Percentiles rank a stretch among this genome's conserved stretches.
phyloP scores from a whole-genome alignment of 352 stramenopile species.

The Phytophthora multivora region DNA sequence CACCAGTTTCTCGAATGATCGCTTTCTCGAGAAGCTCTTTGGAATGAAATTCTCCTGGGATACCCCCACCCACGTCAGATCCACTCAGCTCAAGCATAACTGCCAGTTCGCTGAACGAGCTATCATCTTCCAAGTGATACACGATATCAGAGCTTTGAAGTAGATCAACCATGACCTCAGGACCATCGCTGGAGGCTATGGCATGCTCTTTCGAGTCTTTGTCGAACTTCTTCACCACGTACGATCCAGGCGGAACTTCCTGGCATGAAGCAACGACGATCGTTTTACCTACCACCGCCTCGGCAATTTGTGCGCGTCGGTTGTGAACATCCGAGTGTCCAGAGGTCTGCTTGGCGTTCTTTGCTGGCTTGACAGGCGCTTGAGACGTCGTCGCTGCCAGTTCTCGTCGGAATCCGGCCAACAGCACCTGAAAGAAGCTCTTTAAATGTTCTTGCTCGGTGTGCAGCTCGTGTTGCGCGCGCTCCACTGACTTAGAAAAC shows the following conservation, averaged over 20 bases:
- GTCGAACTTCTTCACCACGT: slow-evolving; percentile 30
- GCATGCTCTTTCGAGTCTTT: slow-evolving; percentile 18
- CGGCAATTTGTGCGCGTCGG: slow-evolving; percentile 27
- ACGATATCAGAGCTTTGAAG: slow-evolving; percentile 27
- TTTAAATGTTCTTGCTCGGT: slow-evolving; percentile 31
- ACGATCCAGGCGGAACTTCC: slow-evolving; percentile 15
- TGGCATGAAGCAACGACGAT: slow-evolving; percentile 28
- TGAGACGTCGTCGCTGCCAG: background rate
- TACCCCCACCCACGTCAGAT: slow-evolving; percentile 24
- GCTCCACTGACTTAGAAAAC: slow-evolving; percentile 31
- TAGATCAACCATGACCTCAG: slow-evolving; percentile 25
- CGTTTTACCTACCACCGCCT: slow-evolving; percentile 36
- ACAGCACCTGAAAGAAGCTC: slow-evolving; percentile 40
- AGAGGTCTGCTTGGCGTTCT: slow-evolving; percentile 11
- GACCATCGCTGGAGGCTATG: slow-evolving; percentile 4
- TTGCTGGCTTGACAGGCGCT: slow-evolving; percentile 4
- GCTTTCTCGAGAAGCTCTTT: slow-evolving; percentile 47
- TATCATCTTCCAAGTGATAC: slow-evolving; percentile 30
- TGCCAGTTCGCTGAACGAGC: slow-evolving; percentile 34
- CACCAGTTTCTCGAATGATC: slow-evolving; percentile 35
- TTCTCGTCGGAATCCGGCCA: slow-evolving; percentile 23
- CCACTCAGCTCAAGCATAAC: slow-evolving; percentile 38
- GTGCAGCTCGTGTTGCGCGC: slow-evolving; percentile 28
- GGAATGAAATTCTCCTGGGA: slow-evolving; percentile 38
- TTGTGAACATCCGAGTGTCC: slow-evolving; percentile 13